Percentiles rank a stretch among this genome's conserved stretches.
Evolutionary conservation across 2,329 filamentous ascomycete species (phyloP).

Genomic region (Metarhizium guizhouense): DNA sequence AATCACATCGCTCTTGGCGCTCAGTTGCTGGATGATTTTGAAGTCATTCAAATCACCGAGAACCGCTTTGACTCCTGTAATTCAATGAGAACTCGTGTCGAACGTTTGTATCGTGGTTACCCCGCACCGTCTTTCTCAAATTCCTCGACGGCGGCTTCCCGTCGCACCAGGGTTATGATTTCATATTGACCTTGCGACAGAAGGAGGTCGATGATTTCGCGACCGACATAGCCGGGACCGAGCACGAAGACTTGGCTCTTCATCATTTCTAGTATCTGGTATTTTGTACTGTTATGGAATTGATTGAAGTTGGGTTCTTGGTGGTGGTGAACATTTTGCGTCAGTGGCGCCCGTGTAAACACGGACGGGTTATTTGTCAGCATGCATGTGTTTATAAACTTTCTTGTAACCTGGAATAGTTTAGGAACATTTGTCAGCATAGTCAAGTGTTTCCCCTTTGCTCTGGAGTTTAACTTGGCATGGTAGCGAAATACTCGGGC

Average conservation of each 20-base stretch:
- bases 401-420: no score
- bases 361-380: no score
- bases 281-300: no score
- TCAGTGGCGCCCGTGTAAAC: no score
- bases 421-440: no score
- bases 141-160: not conserved
- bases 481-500: no score
- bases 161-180: not conserved
- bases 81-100: not conserved
- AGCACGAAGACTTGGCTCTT: not conserved
- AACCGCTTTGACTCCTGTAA: not conserved
- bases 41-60: not conserved
- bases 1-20: not conserved
- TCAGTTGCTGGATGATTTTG: not conserved
- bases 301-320: no score
- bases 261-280: not conserved
- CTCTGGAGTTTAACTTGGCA: no score
- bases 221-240: not conserved
- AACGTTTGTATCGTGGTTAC: not conserved
- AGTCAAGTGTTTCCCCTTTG: no score
- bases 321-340: no score
- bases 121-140: not conserved
- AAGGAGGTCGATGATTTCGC: slow-evolving; percentile 2
- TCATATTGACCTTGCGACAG: not conserved
- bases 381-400: no score